These are phyloP conservation scores for Corynespora cassiicola DNA, from an alignment of 2,329 filamentous ascomycete genomes.

Conservation along the genomic window DNA sequence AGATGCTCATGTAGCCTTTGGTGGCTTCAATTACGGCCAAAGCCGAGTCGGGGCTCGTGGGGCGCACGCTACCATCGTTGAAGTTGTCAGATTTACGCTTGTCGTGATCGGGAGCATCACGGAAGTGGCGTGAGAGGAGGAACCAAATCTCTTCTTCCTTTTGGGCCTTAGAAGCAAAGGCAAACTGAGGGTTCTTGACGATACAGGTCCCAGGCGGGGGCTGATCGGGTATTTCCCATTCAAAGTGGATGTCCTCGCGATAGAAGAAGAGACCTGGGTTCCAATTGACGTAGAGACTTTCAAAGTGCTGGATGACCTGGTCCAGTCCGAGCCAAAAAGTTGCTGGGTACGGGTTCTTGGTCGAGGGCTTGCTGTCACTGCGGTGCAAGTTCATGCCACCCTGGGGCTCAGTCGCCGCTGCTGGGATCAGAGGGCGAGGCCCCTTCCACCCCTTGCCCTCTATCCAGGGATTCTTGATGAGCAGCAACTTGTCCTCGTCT, in stretches of 20 bases:
- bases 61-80: conserved; percentile 36
- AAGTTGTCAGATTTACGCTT: conserved; percentile 38
- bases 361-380: conserved; percentile 34
- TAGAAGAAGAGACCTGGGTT: conserved; percentile 83
- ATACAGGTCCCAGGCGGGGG: conserved; percentile 75
- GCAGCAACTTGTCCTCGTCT: conserved; percentile 68
- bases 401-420: conserved; percentile 21
- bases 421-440: conserved; percentile 28
- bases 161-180: conserved; percentile 59
- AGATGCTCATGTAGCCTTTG: conserved; percentile 83
- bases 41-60: conserved; percentile 24
- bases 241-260: conserved; percentile 89
- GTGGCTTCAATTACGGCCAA: conserved; percentile 51
- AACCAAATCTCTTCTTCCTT: conserved; percentile 76
- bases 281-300: conserved; percentile 98
- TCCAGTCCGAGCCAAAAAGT: conserved; percentile 94
- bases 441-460: conserved; percentile 79
- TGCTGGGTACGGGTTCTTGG: conserved; percentile 62
- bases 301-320: conserved; percentile 87
- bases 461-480: conserved; percentile 97
- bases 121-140: conserved; percentile 85
- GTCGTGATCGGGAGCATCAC: conserved; percentile 55
- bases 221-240: conserved; percentile 69
- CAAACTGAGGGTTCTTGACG: conserved; percentile 68
- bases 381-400: conserved; percentile 23